Base-by-base conservation (phyloP, 2,329 filamentous ascomycete genomes). In the Diaporthe caulivora region DNA sequence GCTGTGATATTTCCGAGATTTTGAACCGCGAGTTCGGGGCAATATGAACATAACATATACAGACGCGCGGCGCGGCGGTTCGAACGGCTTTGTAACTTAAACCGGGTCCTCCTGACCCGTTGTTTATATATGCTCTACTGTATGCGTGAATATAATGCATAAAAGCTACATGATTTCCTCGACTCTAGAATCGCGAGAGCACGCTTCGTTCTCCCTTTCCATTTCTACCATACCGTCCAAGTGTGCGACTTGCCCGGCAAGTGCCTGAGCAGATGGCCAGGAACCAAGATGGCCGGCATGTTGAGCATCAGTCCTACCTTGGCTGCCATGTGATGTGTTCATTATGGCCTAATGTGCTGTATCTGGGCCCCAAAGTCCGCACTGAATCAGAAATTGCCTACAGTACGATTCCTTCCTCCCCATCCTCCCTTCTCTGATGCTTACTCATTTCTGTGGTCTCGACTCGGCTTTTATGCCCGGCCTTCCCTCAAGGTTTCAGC, bases 1-100 rank as follows among this genome's bases (percentile, higher is more conserved):
- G 90, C 34, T 87, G 88, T 44, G 90, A 91, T 72, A 83, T 92
- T 65, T 85, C 86, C 0, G 83, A 80, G 68, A 76, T 79, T 26
- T 70, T 80, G 53, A 78, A 76, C 69, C 80, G 82, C 34, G 83
- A 85, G 34, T 86, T 83, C 78, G 82, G 83, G 7, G 76, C 74
- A 4, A 70, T 76, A 73, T 80, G 74, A 73, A 0, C 57, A 60
- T n/a, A 26, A 49, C 31, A 67, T 9, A 40, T 21, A 67, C 15
- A 40, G 44, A 29, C 44, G 29, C 62, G 18, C 24, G 29, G 37
- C 44, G 55, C n/a, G 13, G 40, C 49, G 54, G 44, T 58, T 53
- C 18, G 42, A 15, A n/a, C 17, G 29, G n/a, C n/a, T 62, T 42
- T 44, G 31, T 49, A 34, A 44, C 31, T 60, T 62, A 26, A 26